Base-by-base conservation (phyloP, 805 yeast species). In the Ogataea trehalophila region DNA sequence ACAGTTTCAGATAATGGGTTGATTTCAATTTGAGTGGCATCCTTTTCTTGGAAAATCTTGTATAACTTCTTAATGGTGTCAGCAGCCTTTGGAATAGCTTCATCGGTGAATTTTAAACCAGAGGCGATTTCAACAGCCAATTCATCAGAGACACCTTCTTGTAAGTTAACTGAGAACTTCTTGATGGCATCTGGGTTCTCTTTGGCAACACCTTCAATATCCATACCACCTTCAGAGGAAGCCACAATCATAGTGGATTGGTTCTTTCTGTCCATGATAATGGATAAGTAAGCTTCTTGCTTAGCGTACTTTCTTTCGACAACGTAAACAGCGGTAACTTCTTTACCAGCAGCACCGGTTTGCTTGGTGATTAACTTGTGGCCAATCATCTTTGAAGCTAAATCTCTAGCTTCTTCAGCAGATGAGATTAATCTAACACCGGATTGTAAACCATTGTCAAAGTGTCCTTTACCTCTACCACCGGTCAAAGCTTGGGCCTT, bases 401-500 rank as follows among this genome's bases (percentile, higher is more conserved):
- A 77, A 66, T 85, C 85, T 69, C 76, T 77, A 50, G 95, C 97
- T 74, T 92, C 91, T 64, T 85, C 85, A 39, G 97, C 83, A 48
- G 91, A 75, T 49, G 83, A 75, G 59, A 88, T 87, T 71, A 94
- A 77, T 74, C 89, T 86, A 63, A 94, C 97, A 76, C 99, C 99
- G 44, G 97, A 96, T 74, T 92, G 83, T 67, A 88, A 81, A 45
- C 99, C 99, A 61, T 83, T 83, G 73, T 91, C 97, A 58, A 94
- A 91, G 71, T 88, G 91, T 55, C 99, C 99, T 72, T 94, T 94
- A 73, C 99, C 99, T 74, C 99, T 85, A 66, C 99, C 99, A 74
- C 99, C 99, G 50, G 99, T 91, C 64, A 94, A 79, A 42, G 97
- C 97, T 75, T 94, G 99, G 52, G 99, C 99, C 77, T 94, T 94